phyloP scores from a whole-genome alignment of 2,329 filamentous ascomycete genomes.

The Monosporascus sp. region DNA sequence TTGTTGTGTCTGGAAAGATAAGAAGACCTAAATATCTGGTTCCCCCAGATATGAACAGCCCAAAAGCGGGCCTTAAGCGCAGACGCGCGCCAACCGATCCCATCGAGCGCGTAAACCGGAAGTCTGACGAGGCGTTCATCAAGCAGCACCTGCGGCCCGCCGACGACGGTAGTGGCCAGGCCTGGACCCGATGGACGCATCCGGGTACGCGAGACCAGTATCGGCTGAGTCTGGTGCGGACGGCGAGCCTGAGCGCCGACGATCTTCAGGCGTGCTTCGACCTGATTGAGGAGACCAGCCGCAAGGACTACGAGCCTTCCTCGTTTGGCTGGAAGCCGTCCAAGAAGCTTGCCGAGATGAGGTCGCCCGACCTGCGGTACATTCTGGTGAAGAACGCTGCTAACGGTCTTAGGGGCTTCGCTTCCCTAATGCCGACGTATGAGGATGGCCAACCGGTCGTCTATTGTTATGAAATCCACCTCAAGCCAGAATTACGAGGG shows the following conservation, averaged over 20 bases:
- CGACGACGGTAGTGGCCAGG: conserved; percentile 27
- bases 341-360: conserved; percentile 64
- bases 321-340: conserved; percentile 56
- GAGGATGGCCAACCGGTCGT: conserved; percentile 62
- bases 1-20: too few species aligned
- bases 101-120: conserved; percentile 45
- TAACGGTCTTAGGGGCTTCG: conserved; percentile 45
- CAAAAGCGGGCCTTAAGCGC: conserved; percentile 20
- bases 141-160: conserved; percentile 40
- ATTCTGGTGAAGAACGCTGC: conserved; percentile 48
- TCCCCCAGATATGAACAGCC: conserved; percentile 9
- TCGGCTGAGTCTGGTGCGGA: conserved; percentile 36
- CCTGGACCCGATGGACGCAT: conserved; percentile 44
- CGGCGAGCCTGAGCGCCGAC: conserved; percentile 31
- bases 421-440: conserved; percentile 67
- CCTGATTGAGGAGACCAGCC: conserved; percentile 59
- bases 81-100: conserved; percentile 25
- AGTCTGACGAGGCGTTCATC: conserved; percentile 43
- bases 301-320: conserved; percentile 58
- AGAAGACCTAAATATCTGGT: too few species aligned
- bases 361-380: conserved; percentile 61
- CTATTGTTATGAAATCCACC: conserved; percentile 77
- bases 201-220: conserved; percentile 38
- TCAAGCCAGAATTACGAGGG: conserved; percentile 51
- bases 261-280: conserved; percentile 50